Conservation (phyloP, 2,329 filamentous ascomycete species). For the Leptographium galeiforme region DNA sequence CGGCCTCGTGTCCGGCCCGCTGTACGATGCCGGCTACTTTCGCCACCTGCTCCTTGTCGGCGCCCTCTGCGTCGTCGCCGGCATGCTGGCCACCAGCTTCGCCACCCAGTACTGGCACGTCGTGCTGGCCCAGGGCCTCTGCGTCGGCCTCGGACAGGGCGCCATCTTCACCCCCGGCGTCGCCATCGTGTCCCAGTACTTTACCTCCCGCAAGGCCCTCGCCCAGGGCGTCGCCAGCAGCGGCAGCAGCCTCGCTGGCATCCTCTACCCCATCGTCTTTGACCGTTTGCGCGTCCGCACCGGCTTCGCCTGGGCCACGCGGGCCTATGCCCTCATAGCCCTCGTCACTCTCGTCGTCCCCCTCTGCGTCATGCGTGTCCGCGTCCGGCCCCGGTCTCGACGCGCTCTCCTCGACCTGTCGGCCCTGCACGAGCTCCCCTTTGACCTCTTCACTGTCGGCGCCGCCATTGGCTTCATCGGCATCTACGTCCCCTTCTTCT, state of each 20-base stretch:
- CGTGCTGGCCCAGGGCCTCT: constrained; percentile 25
- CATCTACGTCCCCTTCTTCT: constrained; percentile 36
- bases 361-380: background rate
- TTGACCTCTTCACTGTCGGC: constrained; percentile 22
- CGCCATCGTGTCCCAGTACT: constrained; percentile 25
- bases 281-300: constrained; percentile 8
- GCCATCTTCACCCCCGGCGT: constrained; percentile 22
- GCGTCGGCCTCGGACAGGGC: constrained; percentile 23
- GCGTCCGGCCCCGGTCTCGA: background rate
- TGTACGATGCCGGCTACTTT: constrained; percentile 30
- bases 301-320: constrained; percentile 15
- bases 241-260: constrained; percentile 13
- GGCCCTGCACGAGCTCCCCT: constrained; percentile 25
- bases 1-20: constrained; percentile 25
- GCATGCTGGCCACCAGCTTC: constrained; percentile 32
- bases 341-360: background rate
- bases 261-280: constrained; percentile 16
- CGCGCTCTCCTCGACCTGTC: constrained; percentile 17
- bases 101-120: constrained; percentile 29
- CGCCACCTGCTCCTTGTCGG: constrained; percentile 22
- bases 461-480: constrained; percentile 28
- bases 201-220: background rate
- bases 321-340: constrained; percentile 13
- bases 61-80: constrained; percentile 22
- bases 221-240: constrained; percentile 15